Evolutionary conservation across 768 basidiomycete genomes (phyloP), one percentile per base, ranked within the genome.

Genomic region (Postia placenta): DNA sequence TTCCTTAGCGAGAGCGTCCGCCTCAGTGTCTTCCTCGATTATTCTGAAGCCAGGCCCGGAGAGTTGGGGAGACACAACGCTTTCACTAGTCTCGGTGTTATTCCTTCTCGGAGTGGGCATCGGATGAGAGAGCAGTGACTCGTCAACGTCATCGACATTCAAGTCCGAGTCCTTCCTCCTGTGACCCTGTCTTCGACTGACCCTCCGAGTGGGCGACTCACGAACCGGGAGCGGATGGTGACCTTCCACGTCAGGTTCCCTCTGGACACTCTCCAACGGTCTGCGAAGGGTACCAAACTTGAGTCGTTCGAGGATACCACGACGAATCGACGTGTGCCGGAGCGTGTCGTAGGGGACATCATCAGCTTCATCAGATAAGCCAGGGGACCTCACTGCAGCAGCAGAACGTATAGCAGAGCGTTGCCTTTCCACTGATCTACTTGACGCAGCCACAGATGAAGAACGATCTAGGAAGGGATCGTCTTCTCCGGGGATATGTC

Each of bases 261-360:
- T n/a, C 42, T 3, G 23, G 7, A 28, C n/a, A 22, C 30, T 20
- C 45, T 23, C 26, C 36, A 7, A 51, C 53, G 14, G 59, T 28
- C 68, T 58, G 4, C 67, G 62, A 4, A 63, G 67, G 41, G 69
- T 61, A 45, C 66, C 59, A 7, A 47, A 45, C 26, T 57, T 59
- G 15, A 68, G 64, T 54, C 63, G 67, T 55, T 73, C 74, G 40
- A 79, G 58, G 27, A 80, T 74, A 9, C 69, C 73, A 7, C 76
- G 73, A 43, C 75, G 72, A 57, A 79, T 78, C 54, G 74, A 75
- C 57, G 71, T 74, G 54, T 76, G 74, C 5, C 74, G 68, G 17
- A 76, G 61, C 25, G 69, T 65, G 48, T 75, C 76, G 65, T 73
- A 75, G 0, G 74, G 74, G 24, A 50, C 45, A 47, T 52, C 63